Conservation (phyloP, 78 protist species). For the Protostelium mycophagum region DNA sequence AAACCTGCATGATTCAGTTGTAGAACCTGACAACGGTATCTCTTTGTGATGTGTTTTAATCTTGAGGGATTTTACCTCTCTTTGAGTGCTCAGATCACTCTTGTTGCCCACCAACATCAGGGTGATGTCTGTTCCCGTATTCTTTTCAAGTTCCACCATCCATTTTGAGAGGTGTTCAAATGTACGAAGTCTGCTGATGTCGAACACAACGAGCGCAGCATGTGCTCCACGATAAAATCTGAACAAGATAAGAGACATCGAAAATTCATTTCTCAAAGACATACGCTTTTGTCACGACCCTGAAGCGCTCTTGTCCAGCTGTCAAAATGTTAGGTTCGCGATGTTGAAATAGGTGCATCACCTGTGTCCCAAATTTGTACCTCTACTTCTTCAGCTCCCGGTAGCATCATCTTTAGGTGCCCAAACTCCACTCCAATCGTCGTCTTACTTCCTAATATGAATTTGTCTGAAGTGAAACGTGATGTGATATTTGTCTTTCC, state of each 20-base stretch:
- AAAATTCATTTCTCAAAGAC: not conserved
- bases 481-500: conserved; percentile 70
- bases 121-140: conserved; percentile 59
- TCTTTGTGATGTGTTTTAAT: too few species aligned
- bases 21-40: not conserved
- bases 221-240: conserved; percentile 96
- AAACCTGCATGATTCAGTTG: not conserved
- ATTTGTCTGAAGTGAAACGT: conserved; percentile 79
- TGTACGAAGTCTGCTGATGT: conserved; percentile 73
- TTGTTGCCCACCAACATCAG: conserved; percentile 86
- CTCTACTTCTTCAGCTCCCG: conserved; percentile 24
- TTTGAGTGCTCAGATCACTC: conserved; percentile 65
- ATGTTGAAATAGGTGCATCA: not conserved
- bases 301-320: conserved; percentile 98
- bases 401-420: conserved; percentile 16
- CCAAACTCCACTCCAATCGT: conserved; percentile 91
- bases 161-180: conserved; percentile 90
- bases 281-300: conserved; percentile 78
- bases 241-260: not conserved
- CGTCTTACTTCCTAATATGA: conserved; percentile 69
- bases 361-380: conserved; percentile 67
- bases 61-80: conserved; percentile 21
- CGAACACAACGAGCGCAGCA: conserved; percentile 98
- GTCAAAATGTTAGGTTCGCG: not conserved
- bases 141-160: conserved; percentile 67